Evolutionary conservation across 352 stramenopile genomes (phyloP), one percentile per base, ranked within the genome.

Genomic region (Phytophthora citrophthora): DNA sequence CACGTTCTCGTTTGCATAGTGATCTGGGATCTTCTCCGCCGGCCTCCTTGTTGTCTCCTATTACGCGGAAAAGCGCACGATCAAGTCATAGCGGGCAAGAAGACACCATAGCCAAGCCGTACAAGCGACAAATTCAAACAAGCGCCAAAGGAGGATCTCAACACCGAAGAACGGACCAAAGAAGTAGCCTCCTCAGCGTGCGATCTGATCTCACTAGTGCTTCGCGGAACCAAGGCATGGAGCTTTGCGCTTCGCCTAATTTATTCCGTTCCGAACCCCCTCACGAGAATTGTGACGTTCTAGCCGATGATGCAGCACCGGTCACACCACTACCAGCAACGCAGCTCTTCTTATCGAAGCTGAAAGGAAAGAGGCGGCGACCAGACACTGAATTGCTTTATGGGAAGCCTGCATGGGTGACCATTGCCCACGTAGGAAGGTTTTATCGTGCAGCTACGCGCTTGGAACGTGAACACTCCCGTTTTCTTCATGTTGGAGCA

Each of bases 291-390:
- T 59, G 31, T 32, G 58, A 64, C 20, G n/a, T 54, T 44, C 34
- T 58, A 5, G 34, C 4, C 23, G 51, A 56, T 5, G 43, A 63
- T 36, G 29, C 50, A 38, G 46, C 20, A 40, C 20, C 31, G 6
- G 39, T 70, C 43, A 70, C 55, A 5, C 79, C 79, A 32, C 57
- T 91, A 9, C 79, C 82, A 29, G 82, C 77, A 6, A 91, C 79
- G 7, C 72, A 87, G 16, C 57, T 68, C 3, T 91, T 91, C 64
- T 54, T 88, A 12, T 72, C 77, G 2, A 88, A 77, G 20, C 59
- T 91, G 16, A 88, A 88, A 49, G 76, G 78, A 10, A 89, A 90
- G 44, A 70, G 72, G 10, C 66, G 46, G 15, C 70, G 76, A n/a
- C 74, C 66, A 13, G 74, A 80, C n/a, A 58, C 50, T 29, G 65